These are phyloP conservation scores for Talaromyces sp. DNA, from an alignment of 2,329 filamentous ascomycete species.

Conservation along the genomic window DNA sequence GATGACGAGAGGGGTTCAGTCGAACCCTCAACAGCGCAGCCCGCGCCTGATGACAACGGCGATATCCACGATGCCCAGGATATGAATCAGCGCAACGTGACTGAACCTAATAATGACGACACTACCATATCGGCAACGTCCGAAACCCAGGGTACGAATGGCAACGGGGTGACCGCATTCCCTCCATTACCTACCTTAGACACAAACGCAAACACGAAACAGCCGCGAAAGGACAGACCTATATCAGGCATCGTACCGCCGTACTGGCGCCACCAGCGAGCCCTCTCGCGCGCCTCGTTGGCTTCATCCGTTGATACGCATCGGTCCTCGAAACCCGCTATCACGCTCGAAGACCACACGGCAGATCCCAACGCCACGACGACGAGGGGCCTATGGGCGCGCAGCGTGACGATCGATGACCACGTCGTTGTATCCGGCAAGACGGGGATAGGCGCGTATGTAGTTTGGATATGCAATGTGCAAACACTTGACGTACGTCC, in stretches of 20 bases:
- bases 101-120: background rate
- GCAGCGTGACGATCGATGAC: conserved; percentile 58
- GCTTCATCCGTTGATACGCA: conserved; percentile 35
- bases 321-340: conserved; percentile 35
- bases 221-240: conserved; percentile 23
- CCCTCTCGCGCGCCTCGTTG: conserved; percentile 40
- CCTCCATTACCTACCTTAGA: background rate
- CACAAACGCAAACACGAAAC: background rate
- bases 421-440: conserved; percentile 59
- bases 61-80: background rate
- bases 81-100: background rate
- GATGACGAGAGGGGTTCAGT: conserved; percentile 17
- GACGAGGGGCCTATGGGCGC: conserved; percentile 59
- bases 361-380: conserved; percentile 54
- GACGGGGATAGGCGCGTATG: conserved; percentile 74
- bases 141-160: background rate
- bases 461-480: conserved; percentile 88
- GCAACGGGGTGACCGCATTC: background rate
- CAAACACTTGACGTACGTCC: conserved; percentile 73
- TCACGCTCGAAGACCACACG: conserved; percentile 63
- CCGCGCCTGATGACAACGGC: background rate
- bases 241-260: conserved; percentile 39
- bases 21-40: conserved; percentile 7
- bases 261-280: conserved; percentile 46
- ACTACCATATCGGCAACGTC: background rate